A percentile compares a stretch with the other conserved stretches of the same genome.
Conservation (phyloP, 1,284 basidiomycete genomes). For the Volvariella surrecta region DNA sequence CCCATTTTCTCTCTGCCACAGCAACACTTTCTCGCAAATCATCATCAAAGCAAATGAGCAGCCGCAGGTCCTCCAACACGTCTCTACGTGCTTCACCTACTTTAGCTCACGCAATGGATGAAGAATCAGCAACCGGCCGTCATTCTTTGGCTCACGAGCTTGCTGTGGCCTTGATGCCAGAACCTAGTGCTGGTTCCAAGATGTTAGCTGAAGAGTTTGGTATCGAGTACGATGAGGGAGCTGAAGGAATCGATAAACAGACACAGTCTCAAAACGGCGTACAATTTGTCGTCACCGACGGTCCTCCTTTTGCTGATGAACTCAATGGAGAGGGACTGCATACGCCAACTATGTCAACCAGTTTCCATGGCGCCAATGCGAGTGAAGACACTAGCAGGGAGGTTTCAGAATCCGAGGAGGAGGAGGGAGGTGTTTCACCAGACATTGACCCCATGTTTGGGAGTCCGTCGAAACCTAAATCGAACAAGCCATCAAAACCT, state of each 20-base stretch:
- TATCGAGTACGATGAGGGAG: constrained; percentile 78
- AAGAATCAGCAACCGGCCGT: constrained; percentile 30
- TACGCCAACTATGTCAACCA: constrained; percentile 11
- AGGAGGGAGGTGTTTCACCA: constrained; percentile 12
- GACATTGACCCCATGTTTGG: constrained; percentile 38
- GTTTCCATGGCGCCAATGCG: constrained; percentile 17
- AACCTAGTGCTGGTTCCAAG: constrained; percentile 66
- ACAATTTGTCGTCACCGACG: constrained; percentile 18
- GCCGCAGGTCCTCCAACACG: constrained; percentile 33
- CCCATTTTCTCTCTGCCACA: constrained; percentile 20
- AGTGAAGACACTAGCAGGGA: constrained; percentile 15
- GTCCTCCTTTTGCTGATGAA: constrained; percentile 28
- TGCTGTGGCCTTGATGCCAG: constrained; percentile 74
- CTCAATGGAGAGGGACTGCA: constrained; percentile 12
- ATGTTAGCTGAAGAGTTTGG: constrained; percentile 77
- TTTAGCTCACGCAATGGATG: constrained; percentile 15
- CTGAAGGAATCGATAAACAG: constrained; percentile 64
- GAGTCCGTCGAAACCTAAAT: constrained; percentile 23
- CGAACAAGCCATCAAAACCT: constrained; percentile 21
- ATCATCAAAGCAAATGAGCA: constrained; percentile 35
- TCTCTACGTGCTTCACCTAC: constrained; percentile 28
- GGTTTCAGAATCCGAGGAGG: constrained; percentile 7
- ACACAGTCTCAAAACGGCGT: constrained; percentile 16
- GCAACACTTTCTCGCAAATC: constrained; percentile 33
- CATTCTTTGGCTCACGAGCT: constrained; percentile 78